Base-by-base conservation (phyloP, 208 protist species). In the Herpetomonas tarakana region DNA sequence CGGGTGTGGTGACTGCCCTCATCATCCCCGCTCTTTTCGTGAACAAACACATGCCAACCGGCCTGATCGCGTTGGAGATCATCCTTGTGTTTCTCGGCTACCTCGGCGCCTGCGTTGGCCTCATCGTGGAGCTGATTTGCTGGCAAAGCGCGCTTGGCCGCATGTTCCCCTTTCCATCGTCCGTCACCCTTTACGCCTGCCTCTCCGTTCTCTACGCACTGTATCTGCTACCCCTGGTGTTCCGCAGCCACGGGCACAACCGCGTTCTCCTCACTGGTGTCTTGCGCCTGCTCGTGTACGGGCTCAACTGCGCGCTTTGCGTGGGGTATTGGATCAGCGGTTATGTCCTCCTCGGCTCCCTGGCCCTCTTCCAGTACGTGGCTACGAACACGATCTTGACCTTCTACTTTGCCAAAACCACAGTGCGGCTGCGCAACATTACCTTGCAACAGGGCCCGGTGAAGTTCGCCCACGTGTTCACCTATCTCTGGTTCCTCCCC, bases 151-250 rank as follows among this genome's bases (percentile, higher is more conserved):
- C 60, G 1, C 22, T 91, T 27, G 76, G 74, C 19, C 56, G 76
- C 26, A 56, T 87, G 58, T 85, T 87, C 50, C 83, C 83, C 16
- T 87, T 90, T 51, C 83, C 83, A 3, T 30, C 64, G 21, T 58
- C 83, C 16, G 74, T 91, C 38, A 87, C 80, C 7, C 71, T 91
- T 27, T 91, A 86, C 58, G 71, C 64, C 55, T 84, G 80, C 51
- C 63, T 91, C 1, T 58, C 62, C 22, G 50, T 91, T 11, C 55
- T 90, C 46, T 90, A 86, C 52, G 22, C 58, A 4, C 18, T 78
- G 7, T 46, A 68, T 26, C 22, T 71, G 61, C 49, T 71, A 11
- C 58, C 69, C 3, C 60, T 84, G 21, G 14, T 80, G 6, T 51
- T 68, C 2, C 30, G 75, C 3, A 41, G 76, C 2, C 58, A 71